Percentiles rank a stretch among this genome's conserved stretches.
Evolutionary conservation across 768 basidiomycete genomes (phyloP).

Genomic region (Pleurotus ostreatus): DNA sequence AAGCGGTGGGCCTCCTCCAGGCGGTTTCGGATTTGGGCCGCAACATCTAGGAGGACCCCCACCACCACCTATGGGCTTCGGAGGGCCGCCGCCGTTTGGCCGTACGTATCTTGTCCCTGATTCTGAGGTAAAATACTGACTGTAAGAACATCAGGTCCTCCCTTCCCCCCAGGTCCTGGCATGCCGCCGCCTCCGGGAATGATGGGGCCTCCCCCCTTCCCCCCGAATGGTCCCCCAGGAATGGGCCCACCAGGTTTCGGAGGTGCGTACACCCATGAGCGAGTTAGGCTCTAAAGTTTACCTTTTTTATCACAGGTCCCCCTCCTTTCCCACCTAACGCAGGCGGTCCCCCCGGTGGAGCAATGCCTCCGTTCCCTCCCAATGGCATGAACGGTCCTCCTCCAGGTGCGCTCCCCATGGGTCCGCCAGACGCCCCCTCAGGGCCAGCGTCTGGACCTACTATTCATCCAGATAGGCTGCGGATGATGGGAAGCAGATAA

Average conservation of each 20-base stretch:
- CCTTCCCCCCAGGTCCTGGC: constrained; percentile 67
- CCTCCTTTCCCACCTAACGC: constrained; percentile 54
- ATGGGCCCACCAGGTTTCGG: constrained; percentile 40
- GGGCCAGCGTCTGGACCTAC: constrained; percentile 39
- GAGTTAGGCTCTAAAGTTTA: background rate
- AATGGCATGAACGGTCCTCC: constrained; percentile 23
- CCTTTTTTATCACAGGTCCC: constrained; percentile 19
- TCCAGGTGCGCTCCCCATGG: constrained; percentile 26
- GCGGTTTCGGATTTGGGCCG: constrained; percentile 83
- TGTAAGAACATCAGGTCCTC: constrained; percentile 44
- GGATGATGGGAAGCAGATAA: constrained; percentile 57
- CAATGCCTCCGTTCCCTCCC: constrained; percentile 46
- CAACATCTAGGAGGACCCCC: constrained; percentile 63
- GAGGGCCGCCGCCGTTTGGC: constrained; percentile 46
- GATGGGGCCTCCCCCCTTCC: constrained; percentile 72
- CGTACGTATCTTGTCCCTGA: constrained; percentile 9
- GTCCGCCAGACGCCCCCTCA: constrained; percentile 20
- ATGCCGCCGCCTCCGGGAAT: constrained; percentile 43
- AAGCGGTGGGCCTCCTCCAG: constrained; percentile 80
- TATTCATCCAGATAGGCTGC: constrained; percentile 82
- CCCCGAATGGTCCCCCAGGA: constrained; percentile 50
- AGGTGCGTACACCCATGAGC: constrained; percentile 29
- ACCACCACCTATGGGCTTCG: constrained; percentile 33
- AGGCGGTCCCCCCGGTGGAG: constrained; percentile 34
- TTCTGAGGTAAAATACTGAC: constrained; percentile 2